Evolutionary conservation across 352 stramenopile genomes (phyloP).

Genomic region (Globisporangium nunn): DNA sequence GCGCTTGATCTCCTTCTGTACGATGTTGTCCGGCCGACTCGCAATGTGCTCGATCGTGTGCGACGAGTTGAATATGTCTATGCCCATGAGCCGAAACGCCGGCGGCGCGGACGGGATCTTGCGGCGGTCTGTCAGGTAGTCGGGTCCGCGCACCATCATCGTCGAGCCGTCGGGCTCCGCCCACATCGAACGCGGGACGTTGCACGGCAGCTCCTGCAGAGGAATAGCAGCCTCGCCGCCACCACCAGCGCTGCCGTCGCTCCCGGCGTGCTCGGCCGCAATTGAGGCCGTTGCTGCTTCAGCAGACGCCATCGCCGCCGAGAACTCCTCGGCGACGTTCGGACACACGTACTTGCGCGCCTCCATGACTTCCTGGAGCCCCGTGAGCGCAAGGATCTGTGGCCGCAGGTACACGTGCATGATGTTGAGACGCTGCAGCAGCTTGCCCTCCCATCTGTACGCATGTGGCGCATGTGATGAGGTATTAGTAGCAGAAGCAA

Average conservation of each 20-base stretch:
- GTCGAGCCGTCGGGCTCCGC: constrained; percentile 48
- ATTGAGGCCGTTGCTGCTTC: constrained; percentile 7
- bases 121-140: constrained; percentile 60
- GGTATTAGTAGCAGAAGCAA: neutral
- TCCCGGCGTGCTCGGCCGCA: neutral
- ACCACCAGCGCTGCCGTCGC: neutral
- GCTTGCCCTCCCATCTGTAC: constrained; percentile 41
- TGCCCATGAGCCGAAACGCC: constrained; percentile 54
- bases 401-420: constrained; percentile 53
- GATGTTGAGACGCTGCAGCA: constrained; percentile 50
- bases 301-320: constrained; percentile 25
- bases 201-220: constrained; percentile 46
- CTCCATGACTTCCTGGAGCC: constrained; percentile 66
- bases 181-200: constrained; percentile 64
- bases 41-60: constrained; percentile 57
- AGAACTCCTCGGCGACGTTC: constrained; percentile 60
- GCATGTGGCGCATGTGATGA: no score
- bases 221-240: constrained; percentile 3
- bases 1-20: constrained; percentile 51
- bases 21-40: constrained; percentile 43
- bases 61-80: constrained; percentile 58
- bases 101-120: constrained; percentile 69
- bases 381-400: constrained; percentile 49
- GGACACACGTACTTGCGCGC: constrained; percentile 67
- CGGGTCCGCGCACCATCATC: constrained; percentile 63